Percentiles rank a stretch among this genome's conserved stretches.
Evolutionary conservation across 768 basidiomycete species (phyloP).

Genomic region (Tylopilus felleus): DNA sequence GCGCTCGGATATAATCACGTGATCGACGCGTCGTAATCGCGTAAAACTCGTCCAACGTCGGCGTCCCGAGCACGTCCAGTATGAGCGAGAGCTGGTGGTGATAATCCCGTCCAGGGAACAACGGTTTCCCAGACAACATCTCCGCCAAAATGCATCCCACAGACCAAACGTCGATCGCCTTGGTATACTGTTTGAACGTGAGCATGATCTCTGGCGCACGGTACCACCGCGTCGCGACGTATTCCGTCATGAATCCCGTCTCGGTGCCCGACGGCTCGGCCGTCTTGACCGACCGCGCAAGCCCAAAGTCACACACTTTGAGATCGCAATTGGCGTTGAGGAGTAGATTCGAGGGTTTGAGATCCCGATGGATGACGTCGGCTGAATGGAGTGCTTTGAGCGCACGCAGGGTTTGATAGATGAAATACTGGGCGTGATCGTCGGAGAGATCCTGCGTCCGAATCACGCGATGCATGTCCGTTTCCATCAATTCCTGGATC

Average conservation of each 20-base stretch:
- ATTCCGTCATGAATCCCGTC: conserved; percentile 93
- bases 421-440: conserved; percentile 93
- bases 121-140: conserved; percentile 94
- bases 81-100: conserved; percentile 96
- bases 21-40: conserved; percentile 91
- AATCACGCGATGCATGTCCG: conserved; percentile 96
- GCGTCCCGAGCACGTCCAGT: conserved; percentile 95
- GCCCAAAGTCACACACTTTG: conserved; percentile 93
- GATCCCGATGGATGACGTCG: conserved; percentile 93
- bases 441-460: conserved; percentile 92
- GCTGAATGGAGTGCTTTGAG: conserved; percentile 96
- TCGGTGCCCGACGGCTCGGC: conserved; percentile 83
- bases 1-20: conserved; percentile 90
- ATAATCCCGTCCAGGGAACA: conserved; percentile 96
- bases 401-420: conserved; percentile 91
- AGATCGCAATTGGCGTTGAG: conserved; percentile 96
- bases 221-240: conserved; percentile 98
- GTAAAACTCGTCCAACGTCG: conserved; percentile 96
- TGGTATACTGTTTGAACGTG: conserved; percentile 98
- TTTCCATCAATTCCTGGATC: conserved; percentile 92
- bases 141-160: conserved; percentile 90
- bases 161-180: conserved; percentile 90
- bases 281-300: conserved; percentile 85
- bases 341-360: conserved; percentile 97
- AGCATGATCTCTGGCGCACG: conserved; percentile 99